phyloP scores from a whole-genome alignment of 768 basidiomycete genomes.

The Naganishia kalamii region DNA sequence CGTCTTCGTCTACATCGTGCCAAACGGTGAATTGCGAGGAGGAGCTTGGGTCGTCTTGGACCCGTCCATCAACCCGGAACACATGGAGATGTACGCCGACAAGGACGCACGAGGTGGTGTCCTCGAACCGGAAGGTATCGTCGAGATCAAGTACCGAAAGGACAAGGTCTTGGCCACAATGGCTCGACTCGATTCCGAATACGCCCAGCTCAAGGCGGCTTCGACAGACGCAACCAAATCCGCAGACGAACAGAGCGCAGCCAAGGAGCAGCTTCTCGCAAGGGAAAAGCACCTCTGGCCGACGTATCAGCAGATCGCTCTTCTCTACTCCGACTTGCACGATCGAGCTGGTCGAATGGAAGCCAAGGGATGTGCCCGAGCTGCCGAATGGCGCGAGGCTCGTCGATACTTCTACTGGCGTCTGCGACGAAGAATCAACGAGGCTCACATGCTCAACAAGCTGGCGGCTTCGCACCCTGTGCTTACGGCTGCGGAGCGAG shows the following conservation, averaged over 20 bases:
- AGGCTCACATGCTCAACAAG: constrained; percentile 49
- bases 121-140: constrained; percentile 86
- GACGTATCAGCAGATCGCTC: constrained; percentile 85
- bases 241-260: constrained; percentile 66
- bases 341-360: constrained; percentile 95
- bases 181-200: constrained; percentile 84
- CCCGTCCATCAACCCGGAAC: constrained; percentile 89
- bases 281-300: constrained; percentile 78
- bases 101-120: constrained; percentile 93
- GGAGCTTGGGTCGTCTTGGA: constrained; percentile 99
- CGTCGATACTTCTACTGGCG: constrained; percentile 92
- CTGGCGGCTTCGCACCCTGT: constrained; percentile 68
- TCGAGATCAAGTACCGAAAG: constrained; percentile 74
- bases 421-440: constrained; percentile 53
- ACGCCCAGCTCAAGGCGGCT: constrained; percentile 70
- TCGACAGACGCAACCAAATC: constrained; percentile 69
- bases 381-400: constrained; percentile 78
- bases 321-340: constrained; percentile 88
- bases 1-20: constrained; percentile 95
- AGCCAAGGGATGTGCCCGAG: constrained; percentile 88
- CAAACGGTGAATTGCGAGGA: constrained; percentile 96
- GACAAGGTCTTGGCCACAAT: constrained; percentile 84
- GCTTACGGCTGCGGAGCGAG: constrained; percentile 61
- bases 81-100: constrained; percentile 99
- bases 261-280: constrained; percentile 61